Conservation (phyloP, 805 yeast genomes). For the Teunomyces panamensis region DNA sequence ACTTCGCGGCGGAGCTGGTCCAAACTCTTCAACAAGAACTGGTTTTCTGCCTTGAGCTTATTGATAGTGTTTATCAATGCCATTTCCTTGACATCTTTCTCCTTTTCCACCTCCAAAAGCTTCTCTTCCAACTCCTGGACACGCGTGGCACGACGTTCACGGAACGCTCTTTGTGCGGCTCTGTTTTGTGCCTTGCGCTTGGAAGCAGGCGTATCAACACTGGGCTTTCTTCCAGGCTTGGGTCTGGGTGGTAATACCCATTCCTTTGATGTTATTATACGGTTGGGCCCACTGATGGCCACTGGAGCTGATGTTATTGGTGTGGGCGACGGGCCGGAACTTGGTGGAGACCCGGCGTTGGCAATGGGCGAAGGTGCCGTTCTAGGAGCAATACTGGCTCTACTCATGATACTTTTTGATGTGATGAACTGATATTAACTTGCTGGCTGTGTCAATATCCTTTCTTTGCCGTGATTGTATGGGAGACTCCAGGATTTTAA, state of each 20-base stretch:
- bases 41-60: constrained; percentile 46
- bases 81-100: constrained; percentile 58
- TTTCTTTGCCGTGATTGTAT: background rate
- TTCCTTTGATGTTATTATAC: constrained; percentile 55
- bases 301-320: background rate
- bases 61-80: constrained; percentile 51
- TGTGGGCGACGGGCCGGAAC: constrained; percentile 4
- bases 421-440: background rate
- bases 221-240: constrained; percentile 59
- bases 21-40: constrained; percentile 36
- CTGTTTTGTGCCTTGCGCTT: constrained; percentile 88
- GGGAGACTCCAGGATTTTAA: constrained; percentile 2
- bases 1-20: constrained; percentile 41
- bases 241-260: constrained; percentile 65
- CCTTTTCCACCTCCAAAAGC: constrained; percentile 64
- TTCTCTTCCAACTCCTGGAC: constrained; percentile 75
- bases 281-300: constrained; percentile 24
- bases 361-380: constrained; percentile 14
- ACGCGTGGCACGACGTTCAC: constrained; percentile 82
- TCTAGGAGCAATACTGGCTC: constrained; percentile 11
- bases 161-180: constrained; percentile 90
- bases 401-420: background rate
- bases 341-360: constrained; percentile 4
- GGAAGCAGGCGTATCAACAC: constrained; percentile 76
- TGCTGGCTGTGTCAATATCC: background rate